Evolutionary conservation across 306 rosid genomes (phyloP).

Genomic region (Erythrophleum fordii): DNA sequence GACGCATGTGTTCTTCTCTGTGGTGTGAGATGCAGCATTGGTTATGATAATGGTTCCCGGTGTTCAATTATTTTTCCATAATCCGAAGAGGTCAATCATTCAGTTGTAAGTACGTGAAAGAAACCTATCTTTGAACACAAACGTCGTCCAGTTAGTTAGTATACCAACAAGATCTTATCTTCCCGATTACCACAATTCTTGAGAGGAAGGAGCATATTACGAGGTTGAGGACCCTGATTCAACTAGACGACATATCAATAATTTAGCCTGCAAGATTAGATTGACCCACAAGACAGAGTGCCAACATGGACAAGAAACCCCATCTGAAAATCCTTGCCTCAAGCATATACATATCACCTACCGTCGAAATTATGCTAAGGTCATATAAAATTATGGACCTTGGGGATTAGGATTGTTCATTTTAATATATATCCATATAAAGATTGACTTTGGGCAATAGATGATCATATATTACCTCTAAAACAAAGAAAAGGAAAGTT

Average conservation of each 20-base stretch:
- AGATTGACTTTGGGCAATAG: background rate
- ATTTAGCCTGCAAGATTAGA: background rate
- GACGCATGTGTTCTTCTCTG: background rate
- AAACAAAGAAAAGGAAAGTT: background rate
- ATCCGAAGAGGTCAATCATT: background rate
- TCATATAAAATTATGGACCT: background rate
- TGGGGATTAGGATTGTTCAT: background rate
- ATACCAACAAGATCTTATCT: background rate
- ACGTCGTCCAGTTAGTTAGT: background rate
- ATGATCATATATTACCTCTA: background rate
- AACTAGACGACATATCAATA: background rate
- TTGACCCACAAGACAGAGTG: no score
- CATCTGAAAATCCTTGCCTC: background rate
- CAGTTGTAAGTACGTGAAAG: background rate
- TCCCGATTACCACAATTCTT: background rate
- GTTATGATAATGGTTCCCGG: background rate
- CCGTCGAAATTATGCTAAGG: background rate
- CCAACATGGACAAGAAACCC: no score
- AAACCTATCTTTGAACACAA: background rate
- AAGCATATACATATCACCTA: background rate
- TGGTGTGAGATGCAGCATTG: background rate
- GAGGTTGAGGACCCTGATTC: background rate
- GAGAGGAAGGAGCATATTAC: background rate
- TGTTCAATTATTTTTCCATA: background rate
- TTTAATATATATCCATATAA: background rate